Evolutionary conservation across 2,329 filamentous ascomycete genomes (phyloP), one percentile per base, ranked within the genome.

Genomic region (Fusarium anguioides): DNA sequence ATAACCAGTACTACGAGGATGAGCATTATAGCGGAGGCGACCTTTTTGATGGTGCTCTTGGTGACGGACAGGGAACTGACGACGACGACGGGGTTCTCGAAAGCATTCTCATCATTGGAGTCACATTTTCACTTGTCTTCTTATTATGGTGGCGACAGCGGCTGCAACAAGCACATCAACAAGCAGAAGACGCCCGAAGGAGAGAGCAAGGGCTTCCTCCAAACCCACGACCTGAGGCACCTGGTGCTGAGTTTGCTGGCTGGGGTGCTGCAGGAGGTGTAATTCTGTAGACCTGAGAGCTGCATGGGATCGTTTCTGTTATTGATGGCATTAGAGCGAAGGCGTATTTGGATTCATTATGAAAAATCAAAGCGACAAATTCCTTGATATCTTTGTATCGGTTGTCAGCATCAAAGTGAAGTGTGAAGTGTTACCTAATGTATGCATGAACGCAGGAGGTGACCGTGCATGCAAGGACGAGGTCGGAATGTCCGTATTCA

Each of bases 61-160:
- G 83, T 7, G 84, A 82, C 14, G 86, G 82, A 12, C 89, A 91
- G 49, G 89, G 89, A 4, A 79, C 89, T 4, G 84, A 91, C 27
- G 91, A 95, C 48, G 71, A 74, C 26, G 93, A 94, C 44, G 92
- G 93, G 14, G 81, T 97, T 17, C 58, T 97, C 12, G 96, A 98
- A 78, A 95, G 91, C 40, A 79, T 97, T 23, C 82, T 97, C 41
- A 96, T 99, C 64, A 83, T 97, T 15, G 90, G 87, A 2, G 81
- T 98, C 15, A 90, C 92, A 1, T 88, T 89, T 15, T 88, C 89
- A 1, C 83, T 98, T 52, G 88, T 91, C 0, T 87, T 92, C 50
- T 81, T 98, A 29, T 84, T 98, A 17, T 97, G 94, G 78, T 95
- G 96, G 76, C 84, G 92, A 20, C 89, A 93, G 65, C 89, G 88